Evolutionary conservation across 2,329 filamentous ascomycete species (phyloP), one percentile per base, ranked within the genome.

Genomic region (Colletotrichum gloeosporioides): DNA sequence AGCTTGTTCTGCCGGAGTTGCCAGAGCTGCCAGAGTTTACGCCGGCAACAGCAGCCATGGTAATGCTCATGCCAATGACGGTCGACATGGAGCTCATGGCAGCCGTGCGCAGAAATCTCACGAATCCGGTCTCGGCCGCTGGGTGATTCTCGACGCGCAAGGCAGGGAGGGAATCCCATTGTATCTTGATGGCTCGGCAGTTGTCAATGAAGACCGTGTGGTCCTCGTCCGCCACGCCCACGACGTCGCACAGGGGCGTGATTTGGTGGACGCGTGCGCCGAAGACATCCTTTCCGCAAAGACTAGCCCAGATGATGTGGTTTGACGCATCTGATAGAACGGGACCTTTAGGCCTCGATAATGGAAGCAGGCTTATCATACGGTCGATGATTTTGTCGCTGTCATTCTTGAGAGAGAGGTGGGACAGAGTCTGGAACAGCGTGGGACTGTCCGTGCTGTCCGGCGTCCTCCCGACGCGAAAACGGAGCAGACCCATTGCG

Each of bases 71-170:
- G 6, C 44, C 6, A 53, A 53, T 53, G 44, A 53, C 44, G 2
- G 6, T 8, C 1, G 0, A 22, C 44, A 53, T 53, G 44, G 44
- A 53, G n/a, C 10, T 53, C 44, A 13, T 53, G n/a, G 44, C 44
- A 53, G n/a, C n/a, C 13, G 1, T 10, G 0, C 44, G 44, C 44
- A 53, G 44, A 25, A 53, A 2, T 0, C 2, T 6, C 0, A 59
- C 22, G 8, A 59, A 4, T 0, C 55, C 55, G 2, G 55, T 29
- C 55, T 9, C 55, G 22, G 22, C 27, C 15, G 55, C 0, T 18
- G 22, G 55, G n/a, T 53, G 44, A 0, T 53, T 53, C 2, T 53
- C 44, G 25, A 59, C 55, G 22, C 22, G 55, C 25, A 59, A 25
- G 13, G 22, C 55, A 4, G 55, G 55, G 7, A 59, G 16, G 18